A percentile compares a stretch with the other conserved stretches of the same genome.
Conservation (phyloP, 192 early-diverging fungal species). For the Pilaira anomala region DNA sequence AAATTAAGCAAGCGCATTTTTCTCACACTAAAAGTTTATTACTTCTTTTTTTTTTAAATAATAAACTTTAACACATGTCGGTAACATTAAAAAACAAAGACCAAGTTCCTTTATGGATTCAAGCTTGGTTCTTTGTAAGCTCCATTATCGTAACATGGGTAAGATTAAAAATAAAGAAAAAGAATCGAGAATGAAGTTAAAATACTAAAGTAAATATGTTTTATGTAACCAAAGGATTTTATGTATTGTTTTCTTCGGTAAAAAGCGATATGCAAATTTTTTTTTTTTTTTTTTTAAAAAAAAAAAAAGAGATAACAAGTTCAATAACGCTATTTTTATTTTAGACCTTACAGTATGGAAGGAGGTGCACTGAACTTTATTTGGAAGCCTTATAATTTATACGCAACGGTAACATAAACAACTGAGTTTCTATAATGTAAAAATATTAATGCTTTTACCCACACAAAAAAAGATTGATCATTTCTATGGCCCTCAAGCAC, state of each 20-base stretch:
- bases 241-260: conserved; percentile 34
- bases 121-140: conserved; percentile 22
- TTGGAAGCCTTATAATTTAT: conserved; percentile 36
- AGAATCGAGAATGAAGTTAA: too few relatives aligned
- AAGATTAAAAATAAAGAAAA: background rate
- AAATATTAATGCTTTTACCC: background rate
- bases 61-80: too few relatives aligned
- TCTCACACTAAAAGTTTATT: too few relatives aligned
- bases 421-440: background rate
- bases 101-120: conserved; percentile 19
- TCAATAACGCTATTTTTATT: background rate
- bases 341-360: conserved; percentile 31
- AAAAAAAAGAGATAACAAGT: too few relatives aligned
- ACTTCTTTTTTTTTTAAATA: too few relatives aligned
- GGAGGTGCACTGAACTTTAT: conserved; percentile 27
- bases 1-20: too few relatives aligned
- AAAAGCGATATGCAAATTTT: background rate
- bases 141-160: conserved; percentile 33
- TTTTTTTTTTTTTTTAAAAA: background rate
- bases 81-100: too few relatives aligned
- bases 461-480: conserved; percentile 35
- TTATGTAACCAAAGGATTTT: conserved; percentile 23
- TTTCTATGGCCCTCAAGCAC: conserved; percentile 32
- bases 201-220: background rate
- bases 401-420: conserved; percentile 27